Evolutionary conservation across 2,329 filamentous ascomycete genomes (phyloP), one percentile per base, ranked within the genome.

Genomic region (Pseudomassariella vexata): DNA sequence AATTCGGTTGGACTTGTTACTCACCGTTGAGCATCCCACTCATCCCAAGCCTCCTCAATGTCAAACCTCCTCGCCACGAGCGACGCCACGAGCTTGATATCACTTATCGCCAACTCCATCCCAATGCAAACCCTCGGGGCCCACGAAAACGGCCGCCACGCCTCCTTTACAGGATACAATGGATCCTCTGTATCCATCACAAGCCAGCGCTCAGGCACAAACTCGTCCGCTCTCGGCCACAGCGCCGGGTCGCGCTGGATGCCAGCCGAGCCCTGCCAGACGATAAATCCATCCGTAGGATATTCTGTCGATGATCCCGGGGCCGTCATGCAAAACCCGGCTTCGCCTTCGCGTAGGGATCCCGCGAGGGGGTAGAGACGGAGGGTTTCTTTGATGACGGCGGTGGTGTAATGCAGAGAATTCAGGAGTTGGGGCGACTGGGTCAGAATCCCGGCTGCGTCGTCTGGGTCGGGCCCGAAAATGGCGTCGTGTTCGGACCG

Each of bases 41-140:
- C 57, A 6, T 60, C 56, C 51, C 63, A 70, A 5, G 54, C 57
- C 18, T 59, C 55, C 28, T 57, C 50, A 25, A 78, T 65, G 19
- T 76, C 71, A 24, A 75, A 72, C 10, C 60, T 57, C 19, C 70
- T 47, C 1, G 67, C 47, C 2, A 65, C 60, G 41, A 76, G 52
- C 3, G 68, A 63, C 10, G 74, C 43, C 4, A 69, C 63, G 28
- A 70, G 56, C 37, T 64, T 66, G 17, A 69, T 56, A 51, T 77
- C 66, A 22, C 70, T 57, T 49, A 72, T 61, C 3, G 68, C 74
- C 26, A 79, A 53, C 38, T 72, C 65, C 50, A 76, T 66, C 0
- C 73, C 75, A 20, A 79, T 66, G 38, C 74, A 79, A 25, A 66
- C 69, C 8, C 74, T 49, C 4, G 66, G 65, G 0, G 73, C 73